phyloP scores from a whole-genome alignment of 768 basidiomycete species.

The Psilocybe subaeruginosa region DNA sequence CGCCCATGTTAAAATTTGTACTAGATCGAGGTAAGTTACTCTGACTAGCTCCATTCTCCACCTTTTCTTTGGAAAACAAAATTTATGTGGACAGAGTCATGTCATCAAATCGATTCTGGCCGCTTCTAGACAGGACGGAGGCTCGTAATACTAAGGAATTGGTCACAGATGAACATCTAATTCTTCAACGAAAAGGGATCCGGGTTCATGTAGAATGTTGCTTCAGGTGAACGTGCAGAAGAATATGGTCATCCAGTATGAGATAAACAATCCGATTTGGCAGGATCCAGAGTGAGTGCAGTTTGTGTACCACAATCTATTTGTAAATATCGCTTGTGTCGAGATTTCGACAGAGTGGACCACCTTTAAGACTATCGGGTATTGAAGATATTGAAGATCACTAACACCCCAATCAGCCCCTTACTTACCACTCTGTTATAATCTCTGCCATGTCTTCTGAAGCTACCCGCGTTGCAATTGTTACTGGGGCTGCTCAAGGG shows the following conservation, averaged over 20 bases:
- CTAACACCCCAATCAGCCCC: background rate
- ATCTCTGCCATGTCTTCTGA: background rate
- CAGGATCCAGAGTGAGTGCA: background rate
- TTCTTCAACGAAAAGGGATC: too few species aligned
- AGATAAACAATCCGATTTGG: background rate
- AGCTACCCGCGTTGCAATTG: conserved; percentile 25
- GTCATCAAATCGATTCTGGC: background rate
- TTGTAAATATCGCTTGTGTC: background rate
- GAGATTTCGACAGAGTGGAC: background rate
- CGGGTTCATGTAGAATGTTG: too few species aligned
- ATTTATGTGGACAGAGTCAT: too few species aligned
- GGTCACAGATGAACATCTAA: too few species aligned
- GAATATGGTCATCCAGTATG: too few species aligned
- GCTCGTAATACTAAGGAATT: background rate
- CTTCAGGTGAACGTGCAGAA: too few species aligned
- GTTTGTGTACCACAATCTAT: background rate
- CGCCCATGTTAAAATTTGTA: background rate
- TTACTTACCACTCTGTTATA: background rate
- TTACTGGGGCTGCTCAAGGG: conserved; percentile 40
- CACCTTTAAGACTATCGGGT: background rate
- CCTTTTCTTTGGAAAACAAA: background rate
- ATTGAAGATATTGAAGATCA: background rate
- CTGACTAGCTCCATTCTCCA: background rate
- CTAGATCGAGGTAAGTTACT: background rate
- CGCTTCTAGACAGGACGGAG: background rate